A percentile compares a stretch with the other conserved stretches of the same genome.
phyloP scores from a whole-genome alignment of 768 basidiomycete species.

The Naganishia antarctica region DNA sequence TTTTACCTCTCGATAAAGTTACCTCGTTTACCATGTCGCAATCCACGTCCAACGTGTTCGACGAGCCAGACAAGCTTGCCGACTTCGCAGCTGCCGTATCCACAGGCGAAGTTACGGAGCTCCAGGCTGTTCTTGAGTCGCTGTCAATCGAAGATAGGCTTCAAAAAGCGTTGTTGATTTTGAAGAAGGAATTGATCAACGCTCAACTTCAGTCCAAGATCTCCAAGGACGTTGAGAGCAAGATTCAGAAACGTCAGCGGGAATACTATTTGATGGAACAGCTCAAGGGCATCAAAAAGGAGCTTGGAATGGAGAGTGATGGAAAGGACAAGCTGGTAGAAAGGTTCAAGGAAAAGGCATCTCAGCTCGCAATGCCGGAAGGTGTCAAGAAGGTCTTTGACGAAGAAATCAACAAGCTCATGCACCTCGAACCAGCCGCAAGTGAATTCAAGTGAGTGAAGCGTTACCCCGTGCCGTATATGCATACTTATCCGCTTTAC shows the following conservation, averaged over 20 bases:
- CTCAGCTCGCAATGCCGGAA: slow-evolving; percentile 78
- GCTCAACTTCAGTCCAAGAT: slow-evolving; percentile 91
- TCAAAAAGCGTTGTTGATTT: slow-evolving; percentile 79
- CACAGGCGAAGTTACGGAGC: slow-evolving; percentile 81
- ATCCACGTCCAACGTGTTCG: slow-evolving; percentile 86
- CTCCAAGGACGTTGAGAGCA: slow-evolving; percentile 83
- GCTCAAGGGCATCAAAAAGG: slow-evolving; percentile 91
- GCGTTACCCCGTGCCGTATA: neutral
- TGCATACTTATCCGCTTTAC: neutral
- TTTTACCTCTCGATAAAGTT: too few species aligned
- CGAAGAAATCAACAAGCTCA: slow-evolving; percentile 85
- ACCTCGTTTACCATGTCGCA: slow-evolving; percentile 93
- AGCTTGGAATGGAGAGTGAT: slow-evolving; percentile 88
- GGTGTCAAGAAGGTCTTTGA: slow-evolving; percentile 88
- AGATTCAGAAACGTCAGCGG: slow-evolving; percentile 87
- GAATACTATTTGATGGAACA: slow-evolving; percentile 98
- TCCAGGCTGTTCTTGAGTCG: slow-evolving; percentile 88
- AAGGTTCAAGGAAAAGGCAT: slow-evolving; percentile 82
- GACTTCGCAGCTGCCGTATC: slow-evolving; percentile 96
- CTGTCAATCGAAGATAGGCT: slow-evolving; percentile 80
- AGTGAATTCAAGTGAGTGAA: slow-evolving; percentile 68
- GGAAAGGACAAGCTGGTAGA: slow-evolving; percentile 92
- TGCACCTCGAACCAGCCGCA: slow-evolving; percentile 81
- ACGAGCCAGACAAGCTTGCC: slow-evolving; percentile 93
- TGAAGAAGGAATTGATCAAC: slow-evolving; percentile 98